Conservation (phyloP, 2,329 filamentous ascomycete species). For the Eutypa lata region DNA sequence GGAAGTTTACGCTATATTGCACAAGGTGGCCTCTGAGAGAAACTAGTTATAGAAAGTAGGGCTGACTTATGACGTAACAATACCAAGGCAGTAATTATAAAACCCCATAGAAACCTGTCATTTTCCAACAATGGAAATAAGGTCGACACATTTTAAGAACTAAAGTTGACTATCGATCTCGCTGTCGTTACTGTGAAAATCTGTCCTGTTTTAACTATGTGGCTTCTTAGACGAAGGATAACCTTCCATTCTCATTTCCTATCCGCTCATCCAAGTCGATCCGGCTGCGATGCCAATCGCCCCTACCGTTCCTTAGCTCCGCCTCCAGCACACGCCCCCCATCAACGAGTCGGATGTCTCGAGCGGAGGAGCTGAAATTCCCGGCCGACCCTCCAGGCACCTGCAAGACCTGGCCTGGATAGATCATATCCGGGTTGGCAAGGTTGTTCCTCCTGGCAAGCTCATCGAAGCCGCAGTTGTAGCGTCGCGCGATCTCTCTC, state of each 20-base stretch:
- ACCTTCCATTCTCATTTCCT: slow-evolving; percentile 14
- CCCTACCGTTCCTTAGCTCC: slow-evolving; percentile 12
- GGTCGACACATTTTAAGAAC: too few species aligned
- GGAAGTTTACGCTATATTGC: too few species aligned
- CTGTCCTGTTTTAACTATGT: too few species aligned
- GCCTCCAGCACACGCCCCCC: slow-evolving; percentile 30
- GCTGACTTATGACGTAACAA: too few species aligned
- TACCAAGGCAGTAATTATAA: too few species aligned
- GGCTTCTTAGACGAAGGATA: slow-evolving; percentile 41
- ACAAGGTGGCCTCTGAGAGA: too few species aligned
- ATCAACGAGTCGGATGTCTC: slow-evolving; percentile 34
- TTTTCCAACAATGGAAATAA: too few species aligned
- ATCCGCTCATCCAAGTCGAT: slow-evolving; percentile 21
- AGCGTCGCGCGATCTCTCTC: slow-evolving; percentile 32
- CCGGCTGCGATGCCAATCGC: slow-evolving; percentile 14
- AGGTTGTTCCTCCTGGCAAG: slow-evolving; percentile 37
- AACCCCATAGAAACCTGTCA: too few species aligned
- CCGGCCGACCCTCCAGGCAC: slow-evolving; percentile 27
- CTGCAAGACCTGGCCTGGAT: slow-evolving; percentile 37
- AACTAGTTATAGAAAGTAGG: too few species aligned
- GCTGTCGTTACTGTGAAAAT: too few species aligned
- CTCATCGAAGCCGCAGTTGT: slow-evolving; percentile 33
- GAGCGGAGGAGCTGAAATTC: slow-evolving; percentile 32
- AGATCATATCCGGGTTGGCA: slow-evolving; percentile 39
- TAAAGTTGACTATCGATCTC: too few species aligned